Evolutionary conservation across 768 basidiomycete species (phyloP).

Genomic region (Boletus fagicola): DNA sequence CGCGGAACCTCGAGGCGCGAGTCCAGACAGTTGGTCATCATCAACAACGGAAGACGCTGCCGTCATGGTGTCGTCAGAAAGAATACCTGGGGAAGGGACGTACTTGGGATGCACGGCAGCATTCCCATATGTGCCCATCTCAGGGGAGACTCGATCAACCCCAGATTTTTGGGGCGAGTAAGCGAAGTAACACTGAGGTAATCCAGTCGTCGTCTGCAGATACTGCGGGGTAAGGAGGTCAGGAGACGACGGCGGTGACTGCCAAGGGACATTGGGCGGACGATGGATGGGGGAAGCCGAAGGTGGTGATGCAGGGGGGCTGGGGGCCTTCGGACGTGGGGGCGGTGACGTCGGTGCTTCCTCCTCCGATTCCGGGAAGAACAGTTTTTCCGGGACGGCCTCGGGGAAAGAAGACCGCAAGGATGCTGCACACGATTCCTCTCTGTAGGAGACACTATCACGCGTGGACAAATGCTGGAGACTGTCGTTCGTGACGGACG

Average conservation of each 20-base stretch:
- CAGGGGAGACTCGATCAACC: slow-evolving; percentile 27
- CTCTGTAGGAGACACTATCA: slow-evolving; percentile 20
- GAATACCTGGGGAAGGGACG: slow-evolving; percentile 17
- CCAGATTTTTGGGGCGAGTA: slow-evolving; percentile 25
- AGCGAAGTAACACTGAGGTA: slow-evolving; percentile 27
- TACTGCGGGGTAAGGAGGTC: slow-evolving; percentile 24
- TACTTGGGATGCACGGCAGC: slow-evolving; percentile 15
- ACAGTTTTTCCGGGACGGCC: slow-evolving; percentile 24
- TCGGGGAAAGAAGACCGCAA: slow-evolving; percentile 18
- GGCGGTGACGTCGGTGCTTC: slow-evolving; percentile 21
- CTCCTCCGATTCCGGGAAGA: slow-evolving; percentile 16
- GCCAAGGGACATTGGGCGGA: slow-evolving; percentile 18
- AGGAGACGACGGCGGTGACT: slow-evolving; percentile 15
- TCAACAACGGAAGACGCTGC: slow-evolving; percentile 15
- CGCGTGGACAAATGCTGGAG: slow-evolving; percentile 15
- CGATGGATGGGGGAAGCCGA: slow-evolving; percentile 10
- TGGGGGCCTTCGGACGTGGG: slow-evolving; percentile 21
- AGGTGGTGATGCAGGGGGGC: slow-evolving; percentile 16
- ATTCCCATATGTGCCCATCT: slow-evolving; percentile 15
- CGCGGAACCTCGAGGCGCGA: slow-evolving; percentile 20
- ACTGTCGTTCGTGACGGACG: slow-evolving; percentile 14
- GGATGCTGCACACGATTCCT: slow-evolving; percentile 12
- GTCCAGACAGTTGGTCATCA: slow-evolving; percentile 11
- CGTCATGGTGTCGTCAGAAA: slow-evolving; percentile 14
- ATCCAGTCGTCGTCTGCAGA: slow-evolving; percentile 25